These are phyloP conservation scores for Aspergillus sojae DNA, from an alignment of 2,329 filamentous ascomycete genomes.

Conservation along the genomic window DNA sequence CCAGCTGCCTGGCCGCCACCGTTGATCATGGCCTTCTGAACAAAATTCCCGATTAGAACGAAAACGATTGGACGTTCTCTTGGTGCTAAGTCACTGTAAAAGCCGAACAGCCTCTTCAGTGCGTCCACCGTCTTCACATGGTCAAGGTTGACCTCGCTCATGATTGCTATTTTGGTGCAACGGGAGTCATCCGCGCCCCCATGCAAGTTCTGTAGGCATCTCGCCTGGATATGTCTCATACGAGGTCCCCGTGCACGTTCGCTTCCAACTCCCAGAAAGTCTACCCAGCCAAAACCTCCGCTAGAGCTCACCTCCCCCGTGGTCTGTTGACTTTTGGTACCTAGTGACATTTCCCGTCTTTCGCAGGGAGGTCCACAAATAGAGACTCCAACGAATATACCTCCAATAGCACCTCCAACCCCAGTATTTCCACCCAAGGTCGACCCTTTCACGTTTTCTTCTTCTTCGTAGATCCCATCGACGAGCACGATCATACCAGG, in stretches of 20 bases:
- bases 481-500: conserved; percentile 96
- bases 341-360: conserved; percentile 76
- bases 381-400: conserved; percentile 85
- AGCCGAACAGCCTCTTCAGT: conserved; percentile 73
- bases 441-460: conserved; percentile 68
- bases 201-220: conserved; percentile 55
- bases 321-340: conserved; percentile 58
- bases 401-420: conserved; percentile 88
- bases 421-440: conserved; percentile 76
- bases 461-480: conserved; percentile 95
- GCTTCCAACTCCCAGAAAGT: conserved; percentile 89
- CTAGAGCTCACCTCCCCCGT: conserved; percentile 54
- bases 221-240: conserved; percentile 79
- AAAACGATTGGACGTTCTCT: conserved; percentile 74
- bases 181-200: conserved; percentile 28
- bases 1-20: conserved; percentile 75
- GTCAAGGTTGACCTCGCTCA: conserved; percentile 87
- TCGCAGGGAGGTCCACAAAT: conserved; percentile 92
- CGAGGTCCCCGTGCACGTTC: conserved; percentile 79
- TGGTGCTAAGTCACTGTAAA: conserved; percentile 69
- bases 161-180: conserved; percentile 65
- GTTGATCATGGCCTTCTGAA: conserved; percentile 58
- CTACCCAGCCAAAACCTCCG: conserved; percentile 93
- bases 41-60: conserved; percentile 84
- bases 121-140: conserved; percentile 79